Evolutionary conservation across 108 stramenopile species (phyloP).

Genomic region (Stephanodiscus triporus): DNA sequence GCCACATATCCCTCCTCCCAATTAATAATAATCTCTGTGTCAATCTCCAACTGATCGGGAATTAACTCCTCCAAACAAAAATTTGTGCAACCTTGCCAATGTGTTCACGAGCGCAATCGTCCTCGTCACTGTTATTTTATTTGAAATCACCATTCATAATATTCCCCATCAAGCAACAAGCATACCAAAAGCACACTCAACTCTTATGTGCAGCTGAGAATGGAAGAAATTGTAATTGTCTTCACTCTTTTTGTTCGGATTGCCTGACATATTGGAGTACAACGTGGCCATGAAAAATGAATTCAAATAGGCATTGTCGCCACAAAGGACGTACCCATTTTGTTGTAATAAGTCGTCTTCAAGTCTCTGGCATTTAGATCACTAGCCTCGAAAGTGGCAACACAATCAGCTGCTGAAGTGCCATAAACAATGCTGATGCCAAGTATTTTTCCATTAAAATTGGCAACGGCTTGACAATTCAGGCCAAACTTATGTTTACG

Average conservation of each 20-base stretch:
- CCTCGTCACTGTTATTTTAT: conserved; percentile 5
- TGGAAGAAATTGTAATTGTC: conserved; percentile 42
- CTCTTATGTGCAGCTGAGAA: conserved; percentile 29
- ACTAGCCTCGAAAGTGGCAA: no score
- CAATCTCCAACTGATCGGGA: no score
- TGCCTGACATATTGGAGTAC: conserved; percentile 13
- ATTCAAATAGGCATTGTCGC: conserved; percentile 42
- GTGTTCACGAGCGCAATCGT: not conserved
- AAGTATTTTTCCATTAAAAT: no score
- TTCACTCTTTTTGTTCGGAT: not conserved
- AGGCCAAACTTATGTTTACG: no score
- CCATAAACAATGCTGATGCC: no score
- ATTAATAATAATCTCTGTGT: no score
- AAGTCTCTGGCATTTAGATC: no score
- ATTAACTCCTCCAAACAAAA: conserved; percentile 25
- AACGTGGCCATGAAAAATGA: conserved; percentile 40
- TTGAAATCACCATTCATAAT: conserved; percentile 18
- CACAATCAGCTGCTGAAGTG: no score
- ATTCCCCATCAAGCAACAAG: conserved; percentile 36
- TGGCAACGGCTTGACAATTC: no score
- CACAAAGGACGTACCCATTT: conserved; percentile 14
- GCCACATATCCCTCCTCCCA: no score
- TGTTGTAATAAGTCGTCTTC: no score
- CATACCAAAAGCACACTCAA: conserved; percentile 47
- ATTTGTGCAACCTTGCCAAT: conserved; percentile 32